A percentile compares a stretch with the other conserved stretches of the same genome.
Evolutionary conservation across 305 asterid genomes (phyloP).

Genomic region (Fraxinus paxiana): DNA sequence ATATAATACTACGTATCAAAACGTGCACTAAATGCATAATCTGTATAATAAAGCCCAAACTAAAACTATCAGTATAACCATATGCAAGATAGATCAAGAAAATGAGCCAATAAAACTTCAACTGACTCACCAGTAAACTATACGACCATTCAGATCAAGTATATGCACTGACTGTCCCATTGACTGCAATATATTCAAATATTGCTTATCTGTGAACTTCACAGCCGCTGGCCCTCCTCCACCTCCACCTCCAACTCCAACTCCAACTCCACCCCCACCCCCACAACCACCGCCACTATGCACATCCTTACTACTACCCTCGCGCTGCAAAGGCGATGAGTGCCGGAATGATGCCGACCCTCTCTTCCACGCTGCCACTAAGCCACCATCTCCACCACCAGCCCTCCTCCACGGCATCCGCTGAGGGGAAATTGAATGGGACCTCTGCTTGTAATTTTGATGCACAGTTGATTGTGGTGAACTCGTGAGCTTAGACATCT

Average conservation of each 20-base stretch:
- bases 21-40: neutral
- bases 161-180: slow-evolving; percentile 94
- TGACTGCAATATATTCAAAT: slow-evolving; percentile 85
- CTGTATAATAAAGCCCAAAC: neutral
- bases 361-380: slow-evolving; percentile 47
- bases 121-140: slow-evolving; percentile 77
- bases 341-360: slow-evolving; percentile 63
- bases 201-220: slow-evolving; percentile 71
- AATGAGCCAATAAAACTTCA: slow-evolving; percentile 2
- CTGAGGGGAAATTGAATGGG: slow-evolving; percentile 78
- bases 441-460: slow-evolving; percentile 52
- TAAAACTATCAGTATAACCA: neutral
- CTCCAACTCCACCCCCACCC: neutral
- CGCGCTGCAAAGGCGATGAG: slow-evolving; percentile 76
- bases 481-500: slow-evolving; percentile 40
- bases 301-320: slow-evolving; percentile 38
- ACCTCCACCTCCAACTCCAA: too few species aligned
- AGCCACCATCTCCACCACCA: slow-evolving; percentile 41
- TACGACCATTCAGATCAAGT: slow-evolving; percentile 56
- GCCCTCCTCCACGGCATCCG: slow-evolving; percentile 42
- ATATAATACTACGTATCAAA: neutral
- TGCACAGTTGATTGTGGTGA: slow-evolving; percentile 24
- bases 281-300: slow-evolving; percentile 22
- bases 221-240: slow-evolving; percentile 46
- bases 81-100: neutral